Base-by-base conservation (phyloP, 768 basidiomycete species). In the Mycena maculata region DNA sequence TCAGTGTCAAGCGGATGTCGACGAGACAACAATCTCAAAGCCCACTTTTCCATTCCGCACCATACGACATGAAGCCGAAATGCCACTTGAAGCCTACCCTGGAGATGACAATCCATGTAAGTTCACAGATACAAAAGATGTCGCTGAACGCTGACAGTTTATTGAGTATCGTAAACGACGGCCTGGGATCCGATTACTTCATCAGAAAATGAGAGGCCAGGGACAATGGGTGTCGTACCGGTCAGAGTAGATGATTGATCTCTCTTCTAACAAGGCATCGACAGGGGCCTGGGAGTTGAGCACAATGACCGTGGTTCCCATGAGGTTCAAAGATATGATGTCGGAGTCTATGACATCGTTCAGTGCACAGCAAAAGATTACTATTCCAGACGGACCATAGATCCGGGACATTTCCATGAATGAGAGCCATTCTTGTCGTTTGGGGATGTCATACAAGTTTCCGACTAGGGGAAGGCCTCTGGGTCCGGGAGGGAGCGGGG, bases 21-120 rank as follows among this genome's bases (percentile, higher is more conserved):
- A 16, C 16, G 22, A 27, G 47, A 25, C 22, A 49, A 22, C n/a
- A n/a, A n/a, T n/a, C 23, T 25, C 20, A 15, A 33, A 7, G 41
- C 53, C 41, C 25, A 27, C 53, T 8, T 55, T 55, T 55, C 53
- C 53, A 55, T 13, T 25, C 18, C 20, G 53, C 22, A 18, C 53
- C 53, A 33, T 55, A 55, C 9, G 23, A 38, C 53, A 55, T 55
- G 38, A 55, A 55, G 22, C 38, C 53, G 53, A 55, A 55, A 28
- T 55, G 10, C 53, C 53, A 55, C 23, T 55, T 2, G 18, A 38
- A 55, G 9, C 53, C 53, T 9, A 41, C 25, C 13, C 53, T 41
- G 27, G 33, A 54, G 30, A 15, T 38, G 38, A 18, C 15, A 2
- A 18, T 36, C 23, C 22, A 39, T 8, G 52, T 33, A 9, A 16